These are phyloP conservation scores for Eucalyptus guilfoylei DNA, from an alignment of 345 rosid genomes.

Conservation along the genomic window DNA sequence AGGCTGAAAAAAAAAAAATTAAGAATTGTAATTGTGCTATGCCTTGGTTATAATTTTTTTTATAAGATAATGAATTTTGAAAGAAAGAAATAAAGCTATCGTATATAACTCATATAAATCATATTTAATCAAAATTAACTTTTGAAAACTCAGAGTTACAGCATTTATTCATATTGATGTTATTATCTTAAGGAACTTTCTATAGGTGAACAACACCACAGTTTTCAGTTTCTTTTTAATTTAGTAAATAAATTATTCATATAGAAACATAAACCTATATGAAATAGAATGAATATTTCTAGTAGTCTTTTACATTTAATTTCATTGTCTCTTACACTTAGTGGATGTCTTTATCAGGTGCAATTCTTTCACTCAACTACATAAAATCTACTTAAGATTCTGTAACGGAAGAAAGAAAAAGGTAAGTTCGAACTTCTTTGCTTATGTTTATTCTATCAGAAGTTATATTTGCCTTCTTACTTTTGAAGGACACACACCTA, in stretches of 20 bases:
- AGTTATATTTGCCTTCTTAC: background rate
- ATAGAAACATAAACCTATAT: background rate
- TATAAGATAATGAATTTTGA: background rate
- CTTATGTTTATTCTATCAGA: background rate
- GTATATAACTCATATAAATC: background rate
- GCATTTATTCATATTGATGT: background rate
- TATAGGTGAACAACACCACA: background rate
- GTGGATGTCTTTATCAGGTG: background rate
- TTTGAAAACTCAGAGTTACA: background rate
- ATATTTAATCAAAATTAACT: background rate
- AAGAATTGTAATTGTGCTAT: background rate
- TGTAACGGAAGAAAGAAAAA: background rate
- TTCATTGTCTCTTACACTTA: background rate
- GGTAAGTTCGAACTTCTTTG: background rate
- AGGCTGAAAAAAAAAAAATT: background rate
- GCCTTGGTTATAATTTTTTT: background rate
- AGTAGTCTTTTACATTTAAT: background rate
- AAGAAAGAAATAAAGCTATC: background rate
- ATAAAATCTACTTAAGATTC: background rate
- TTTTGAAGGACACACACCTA: background rate
- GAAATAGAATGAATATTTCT: background rate
- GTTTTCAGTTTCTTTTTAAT: background rate
- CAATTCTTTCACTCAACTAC: background rate
- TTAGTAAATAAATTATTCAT: background rate
- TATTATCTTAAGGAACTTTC: background rate